Evolutionary conservation across 257 asterid species (phyloP).

Genomic region (Penstemon newberryi): DNA sequence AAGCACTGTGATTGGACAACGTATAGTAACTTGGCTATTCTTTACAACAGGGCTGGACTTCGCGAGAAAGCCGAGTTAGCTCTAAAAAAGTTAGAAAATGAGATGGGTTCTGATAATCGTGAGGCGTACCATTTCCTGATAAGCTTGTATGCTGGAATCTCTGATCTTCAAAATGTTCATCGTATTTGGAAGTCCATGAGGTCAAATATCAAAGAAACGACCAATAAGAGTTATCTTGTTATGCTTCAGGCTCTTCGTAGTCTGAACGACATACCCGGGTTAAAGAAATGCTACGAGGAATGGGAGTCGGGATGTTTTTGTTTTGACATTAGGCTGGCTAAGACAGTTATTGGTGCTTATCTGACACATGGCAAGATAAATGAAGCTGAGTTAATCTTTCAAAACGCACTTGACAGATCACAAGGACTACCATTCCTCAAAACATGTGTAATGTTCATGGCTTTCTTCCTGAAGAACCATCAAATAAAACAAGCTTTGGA

Average conservation of each 20-base stretch:
- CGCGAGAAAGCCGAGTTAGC: constrained; percentile 65
- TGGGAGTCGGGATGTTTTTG: constrained; percentile 57
- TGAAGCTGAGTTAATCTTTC: constrained; percentile 52
- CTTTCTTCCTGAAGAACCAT: constrained; percentile 40
- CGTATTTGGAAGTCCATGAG: constrained; percentile 67
- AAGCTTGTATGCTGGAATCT: constrained; percentile 56
- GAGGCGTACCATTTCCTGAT: constrained; percentile 62
- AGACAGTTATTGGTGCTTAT: constrained; percentile 46
- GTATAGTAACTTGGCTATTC: constrained; percentile 65
- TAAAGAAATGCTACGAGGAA: constrained; percentile 63
- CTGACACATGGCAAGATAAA: constrained; percentile 46
- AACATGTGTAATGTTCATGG: constrained; percentile 52
- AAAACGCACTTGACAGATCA: constrained; percentile 39
- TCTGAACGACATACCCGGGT: constrained; percentile 49
- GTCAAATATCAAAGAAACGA: constrained; percentile 35
- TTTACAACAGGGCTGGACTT: constrained; percentile 52
- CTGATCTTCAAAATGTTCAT: constrained; percentile 55
- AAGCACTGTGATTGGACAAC: constrained; percentile 68
- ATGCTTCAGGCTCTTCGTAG: constrained; percentile 65
- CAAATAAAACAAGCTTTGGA: constrained; percentile 40
- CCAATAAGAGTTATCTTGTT: constrained; percentile 61
- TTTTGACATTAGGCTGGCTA: constrained; percentile 55
- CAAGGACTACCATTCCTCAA: constrained; percentile 47
- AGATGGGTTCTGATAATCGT: constrained; percentile 49
- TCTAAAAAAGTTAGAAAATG: constrained; percentile 52